Evolutionary conservation across 2,329 filamentous ascomycete genomes (phyloP).

Genomic region (Alternaria panax): DNA sequence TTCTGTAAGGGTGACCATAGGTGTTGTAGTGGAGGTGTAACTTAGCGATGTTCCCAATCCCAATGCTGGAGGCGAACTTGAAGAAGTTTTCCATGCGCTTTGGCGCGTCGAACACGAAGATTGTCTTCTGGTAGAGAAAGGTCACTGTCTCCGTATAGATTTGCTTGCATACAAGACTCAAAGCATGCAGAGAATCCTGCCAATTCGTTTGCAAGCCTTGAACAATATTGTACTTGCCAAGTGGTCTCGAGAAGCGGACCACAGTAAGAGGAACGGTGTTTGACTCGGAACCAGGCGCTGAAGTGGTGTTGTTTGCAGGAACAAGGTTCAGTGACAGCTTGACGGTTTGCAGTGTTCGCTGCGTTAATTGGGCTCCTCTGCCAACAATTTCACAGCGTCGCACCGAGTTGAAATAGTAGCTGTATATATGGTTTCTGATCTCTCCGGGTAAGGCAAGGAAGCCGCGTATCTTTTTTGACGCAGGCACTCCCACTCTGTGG

Average conservation of each 20-base stretch:
- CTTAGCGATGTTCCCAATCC: constrained; percentile 33
- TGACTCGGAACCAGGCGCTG: not conserved
- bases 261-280: not conserved
- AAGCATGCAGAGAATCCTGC: constrained; percentile 35
- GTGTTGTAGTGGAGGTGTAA: constrained; percentile 41
- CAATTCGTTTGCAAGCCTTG: constrained; percentile 37
- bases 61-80: constrained; percentile 19
- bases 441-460: constrained; percentile 57
- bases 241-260: constrained; percentile 26
- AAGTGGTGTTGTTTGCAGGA: not conserved
- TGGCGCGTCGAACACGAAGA: constrained; percentile 42
- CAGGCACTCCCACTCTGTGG: constrained; percentile 6
- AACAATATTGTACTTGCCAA: constrained; percentile 28
- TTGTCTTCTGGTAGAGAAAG: constrained; percentile 40
- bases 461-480: constrained; percentile 27
- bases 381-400: constrained; percentile 38
- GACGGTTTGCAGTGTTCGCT: constrained; percentile 11
- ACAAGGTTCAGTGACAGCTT: constrained; percentile 21
- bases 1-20: constrained; percentile 32
- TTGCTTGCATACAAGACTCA: constrained; percentile 41
- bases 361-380: constrained; percentile 16
- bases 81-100: constrained; percentile 39
- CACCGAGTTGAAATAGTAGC: constrained; percentile 40
- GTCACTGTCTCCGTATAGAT: constrained; percentile 34
- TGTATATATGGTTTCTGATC: constrained; percentile 59